phyloP scores from a whole-genome alignment of 352 stramenopile genomes.

The Thalassiosira mediterranea region DNA sequence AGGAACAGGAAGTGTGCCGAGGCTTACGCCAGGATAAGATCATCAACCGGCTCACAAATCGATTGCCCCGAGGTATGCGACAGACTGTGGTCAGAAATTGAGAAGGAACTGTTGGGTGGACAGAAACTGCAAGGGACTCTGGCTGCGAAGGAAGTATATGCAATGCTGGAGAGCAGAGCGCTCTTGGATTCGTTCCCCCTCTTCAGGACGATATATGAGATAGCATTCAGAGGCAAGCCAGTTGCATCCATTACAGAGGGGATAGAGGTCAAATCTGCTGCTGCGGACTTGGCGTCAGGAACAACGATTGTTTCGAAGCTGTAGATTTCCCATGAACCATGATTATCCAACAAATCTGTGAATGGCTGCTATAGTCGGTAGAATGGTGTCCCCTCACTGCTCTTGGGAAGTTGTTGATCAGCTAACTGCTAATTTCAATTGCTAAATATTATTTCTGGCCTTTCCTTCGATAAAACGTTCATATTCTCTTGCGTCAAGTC shows the following conservation, averaged over 20 bases:
- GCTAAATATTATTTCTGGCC: slow-evolving; percentile 21
- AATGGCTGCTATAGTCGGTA: too few relatives aligned
- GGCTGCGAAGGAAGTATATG: slow-evolving; percentile 91
- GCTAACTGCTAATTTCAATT: background rate
- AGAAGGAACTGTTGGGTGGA: slow-evolving; percentile 93
- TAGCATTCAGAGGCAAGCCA: slow-evolving; percentile 90
- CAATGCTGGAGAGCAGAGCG: slow-evolving; percentile 88
- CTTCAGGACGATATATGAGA: slow-evolving; percentile 87
- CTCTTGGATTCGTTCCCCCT: slow-evolving; percentile 87
- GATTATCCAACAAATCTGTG: background rate
- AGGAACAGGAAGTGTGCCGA: slow-evolving; percentile 96
- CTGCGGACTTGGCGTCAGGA: background rate
- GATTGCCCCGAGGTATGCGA: slow-evolving; percentile 79
- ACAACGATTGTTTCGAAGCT: background rate
- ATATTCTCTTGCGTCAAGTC: slow-evolving; percentile 29
- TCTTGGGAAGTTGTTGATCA: too few relatives aligned
- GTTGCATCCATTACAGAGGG: slow-evolving; percentile 87
- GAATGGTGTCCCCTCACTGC: too few relatives aligned
- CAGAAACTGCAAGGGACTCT: slow-evolving; percentile 97
- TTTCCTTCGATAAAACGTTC: slow-evolving; percentile 19
- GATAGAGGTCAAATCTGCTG: slow-evolving; percentile 42
- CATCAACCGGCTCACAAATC: background rate
- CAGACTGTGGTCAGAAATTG: slow-evolving; percentile 85
- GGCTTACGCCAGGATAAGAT: slow-evolving; percentile 87
- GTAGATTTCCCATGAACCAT: background rate